Percentiles rank a stretch among this genome's conserved stretches.
Conservation (phyloP, 441 rosid genomes). For the Bocquillonia castaneifolia region DNA sequence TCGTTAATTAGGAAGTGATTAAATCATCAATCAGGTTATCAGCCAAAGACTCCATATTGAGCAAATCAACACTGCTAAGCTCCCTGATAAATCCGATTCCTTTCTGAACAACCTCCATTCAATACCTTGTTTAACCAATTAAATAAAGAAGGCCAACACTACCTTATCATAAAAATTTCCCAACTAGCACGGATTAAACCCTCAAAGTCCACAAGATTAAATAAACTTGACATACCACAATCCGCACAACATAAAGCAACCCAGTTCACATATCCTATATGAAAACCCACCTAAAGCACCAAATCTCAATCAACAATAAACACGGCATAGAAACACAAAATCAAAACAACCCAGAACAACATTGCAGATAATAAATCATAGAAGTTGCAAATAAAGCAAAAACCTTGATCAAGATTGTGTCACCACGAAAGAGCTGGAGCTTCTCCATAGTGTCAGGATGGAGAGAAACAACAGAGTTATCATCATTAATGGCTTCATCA, state of each 20-base stretch:
- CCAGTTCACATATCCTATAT: background rate
- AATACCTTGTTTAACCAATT: background rate
- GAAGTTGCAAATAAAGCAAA: background rate
- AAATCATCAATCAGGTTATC: background rate
- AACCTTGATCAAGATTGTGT: conserved; percentile 82
- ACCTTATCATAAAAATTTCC: background rate
- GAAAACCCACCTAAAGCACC: background rate
- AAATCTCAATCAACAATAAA: background rate
- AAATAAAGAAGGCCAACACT: background rate
- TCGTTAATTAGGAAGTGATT: too few relatives aligned
- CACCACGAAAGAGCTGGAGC: conserved; percentile 88
- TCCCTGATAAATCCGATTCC: background rate
- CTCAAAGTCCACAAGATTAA: background rate
- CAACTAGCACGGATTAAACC: background rate
- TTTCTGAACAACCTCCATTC: background rate
- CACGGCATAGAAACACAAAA: background rate
- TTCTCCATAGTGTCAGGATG: conserved; percentile 90
- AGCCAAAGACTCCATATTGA: too few relatives aligned
- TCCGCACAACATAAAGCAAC: background rate
- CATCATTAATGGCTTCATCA: conserved; percentile 82
- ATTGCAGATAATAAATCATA: background rate
- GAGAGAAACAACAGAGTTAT: conserved; percentile 73
- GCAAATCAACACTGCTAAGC: too few relatives aligned
- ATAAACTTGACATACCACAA: background rate
- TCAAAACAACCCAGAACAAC: background rate